These are phyloP conservation scores for Ustilago loliicola DNA, from an alignment of 1,284 basidiomycete species.

Conservation along the genomic window DNA sequence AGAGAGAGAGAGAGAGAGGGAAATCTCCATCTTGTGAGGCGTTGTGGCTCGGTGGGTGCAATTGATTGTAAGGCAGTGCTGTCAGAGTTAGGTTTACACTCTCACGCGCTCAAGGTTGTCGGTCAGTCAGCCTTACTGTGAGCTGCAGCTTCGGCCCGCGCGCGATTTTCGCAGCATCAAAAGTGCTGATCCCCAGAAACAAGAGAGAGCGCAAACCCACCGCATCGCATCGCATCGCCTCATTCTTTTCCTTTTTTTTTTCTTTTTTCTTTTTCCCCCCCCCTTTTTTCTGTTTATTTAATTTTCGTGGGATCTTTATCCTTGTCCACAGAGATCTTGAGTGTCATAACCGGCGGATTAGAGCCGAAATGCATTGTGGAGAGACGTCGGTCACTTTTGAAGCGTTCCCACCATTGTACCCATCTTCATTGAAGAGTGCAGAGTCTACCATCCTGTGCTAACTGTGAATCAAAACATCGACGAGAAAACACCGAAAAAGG, in stretches of 20 bases:
- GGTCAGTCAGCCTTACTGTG: conserved; percentile 4
- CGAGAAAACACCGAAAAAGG: neutral
- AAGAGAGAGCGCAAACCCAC: too few relatives aligned
- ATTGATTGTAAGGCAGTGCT: neutral
- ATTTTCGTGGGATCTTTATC: neutral
- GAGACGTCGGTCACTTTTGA: neutral
- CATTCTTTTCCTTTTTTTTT: neutral
- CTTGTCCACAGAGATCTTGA: neutral
- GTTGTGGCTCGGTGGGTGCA: neutral
- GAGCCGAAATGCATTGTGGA: neutral
- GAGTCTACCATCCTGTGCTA: too few relatives aligned
- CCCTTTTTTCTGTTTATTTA: neutral
- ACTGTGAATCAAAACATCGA: neutral
- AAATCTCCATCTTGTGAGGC: neutral
- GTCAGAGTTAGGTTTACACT: neutral
- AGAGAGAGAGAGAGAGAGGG: too few relatives aligned
- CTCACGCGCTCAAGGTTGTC: neutral
- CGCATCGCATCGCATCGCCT: too few relatives aligned
- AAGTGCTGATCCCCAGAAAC: too few relatives aligned
- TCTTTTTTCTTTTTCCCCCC: neutral
- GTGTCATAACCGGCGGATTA: neutral
- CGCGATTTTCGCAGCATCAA: neutral
- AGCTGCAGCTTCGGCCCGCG: conserved; percentile 4
- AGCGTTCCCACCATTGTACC: too few relatives aligned
- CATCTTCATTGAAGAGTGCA: too few relatives aligned